Base-by-base conservation (phyloP, 805 yeast species). In the Lipomyces yamadae region DNA sequence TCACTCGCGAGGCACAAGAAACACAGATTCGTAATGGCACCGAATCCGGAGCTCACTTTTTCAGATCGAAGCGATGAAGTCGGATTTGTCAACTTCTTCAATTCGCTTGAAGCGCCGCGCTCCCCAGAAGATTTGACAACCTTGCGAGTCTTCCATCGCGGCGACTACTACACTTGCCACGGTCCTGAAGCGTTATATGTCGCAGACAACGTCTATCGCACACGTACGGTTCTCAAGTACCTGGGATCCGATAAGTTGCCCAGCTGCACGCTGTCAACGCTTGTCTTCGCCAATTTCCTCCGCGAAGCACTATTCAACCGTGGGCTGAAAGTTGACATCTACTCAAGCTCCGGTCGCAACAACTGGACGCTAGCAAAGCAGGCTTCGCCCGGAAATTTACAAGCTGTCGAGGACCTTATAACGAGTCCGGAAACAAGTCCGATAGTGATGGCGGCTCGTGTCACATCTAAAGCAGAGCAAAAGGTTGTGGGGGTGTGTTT, bases 371-470 rank as follows among this genome's bases (percentile, higher is more conserved):
- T 79, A 84, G 62, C 72, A 79, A 69, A 84, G 81, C 78, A 82
- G 55, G 97, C 97, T 0, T 88, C 97, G 0, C 98, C 98, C 0
- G 99, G 99, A 4, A 93, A 95, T 77, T 79, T 93, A 60, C 90
- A 88, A 66, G 87, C 82, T 55, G 85, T 90, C 58, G 97, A 91
- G 71, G 92, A 89, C 42, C 78, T 91, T 78, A 81, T 92, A 70
- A 79, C 79, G 61, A 75, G 80, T 2, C 76, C 80, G 33, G 84
- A 82, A 39, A 80, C 84, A 52, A 77, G 81, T 39, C 84, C 88
- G 0, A 82, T 88, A 13, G 85, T 88, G 55, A 83, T 87, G 13
- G 86, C 87, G 1, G 71, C 84, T n/a, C 81, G 83, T 61, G 71
- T 80, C 32, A 78, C 81, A 1, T 76, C 78, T 37, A 77, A 81